A percentile compares a stretch with the other conserved stretches of the same genome.
phyloP scores from a whole-genome alignment of 83 land plant species.

The Picea mariana region DNA sequence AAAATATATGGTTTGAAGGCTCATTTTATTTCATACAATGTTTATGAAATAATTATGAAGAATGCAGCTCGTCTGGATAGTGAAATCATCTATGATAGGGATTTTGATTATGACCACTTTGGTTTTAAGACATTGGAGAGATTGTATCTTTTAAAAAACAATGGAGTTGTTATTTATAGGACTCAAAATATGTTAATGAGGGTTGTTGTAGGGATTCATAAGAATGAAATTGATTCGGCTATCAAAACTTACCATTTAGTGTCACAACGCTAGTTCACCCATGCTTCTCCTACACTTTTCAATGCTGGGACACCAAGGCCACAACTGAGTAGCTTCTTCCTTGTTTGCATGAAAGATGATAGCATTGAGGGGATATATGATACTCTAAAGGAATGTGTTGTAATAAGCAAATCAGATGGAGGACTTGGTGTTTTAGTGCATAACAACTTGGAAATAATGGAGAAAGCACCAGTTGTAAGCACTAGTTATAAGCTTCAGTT shows the following conservation, averaged over 20 bases:
- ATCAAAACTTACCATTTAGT: constrained; percentile 44
- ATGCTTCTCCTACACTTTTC: constrained; percentile 57
- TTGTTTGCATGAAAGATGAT: constrained; percentile 46
- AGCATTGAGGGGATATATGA: too few relatives aligned
- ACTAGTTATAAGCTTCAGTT: too few relatives aligned
- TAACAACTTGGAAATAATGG: constrained; percentile 3
- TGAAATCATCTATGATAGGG: too few relatives aligned
- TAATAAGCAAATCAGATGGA: constrained; percentile 44
- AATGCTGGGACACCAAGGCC: constrained; percentile 22
- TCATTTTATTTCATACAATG: constrained; percentile 86
- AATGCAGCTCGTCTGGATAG: too few relatives aligned
- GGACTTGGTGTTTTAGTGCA: constrained; percentile 49
- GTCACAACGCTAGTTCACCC: constrained; percentile 57
- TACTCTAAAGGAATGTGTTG: too few relatives aligned
- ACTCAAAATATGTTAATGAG: constrained; percentile 48
- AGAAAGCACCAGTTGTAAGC: too few relatives aligned
- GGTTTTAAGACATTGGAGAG: constrained; percentile 33
- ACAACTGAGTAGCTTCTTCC: constrained; percentile 50
- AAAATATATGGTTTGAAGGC: constrained; percentile 69
- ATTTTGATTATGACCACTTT: constrained; percentile 29
- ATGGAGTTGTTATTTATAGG: constrained; percentile 40
- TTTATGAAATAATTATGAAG: constrained; percentile 55
- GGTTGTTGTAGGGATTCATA: constrained; percentile 24
- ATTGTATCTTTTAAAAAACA: constrained; percentile 45
- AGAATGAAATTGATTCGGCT: constrained; percentile 38